Evolutionary conservation across 2,329 filamentous ascomycete species (phyloP), one percentile per base, ranked within the genome.

Genomic region (Apiospora arundinis): DNA sequence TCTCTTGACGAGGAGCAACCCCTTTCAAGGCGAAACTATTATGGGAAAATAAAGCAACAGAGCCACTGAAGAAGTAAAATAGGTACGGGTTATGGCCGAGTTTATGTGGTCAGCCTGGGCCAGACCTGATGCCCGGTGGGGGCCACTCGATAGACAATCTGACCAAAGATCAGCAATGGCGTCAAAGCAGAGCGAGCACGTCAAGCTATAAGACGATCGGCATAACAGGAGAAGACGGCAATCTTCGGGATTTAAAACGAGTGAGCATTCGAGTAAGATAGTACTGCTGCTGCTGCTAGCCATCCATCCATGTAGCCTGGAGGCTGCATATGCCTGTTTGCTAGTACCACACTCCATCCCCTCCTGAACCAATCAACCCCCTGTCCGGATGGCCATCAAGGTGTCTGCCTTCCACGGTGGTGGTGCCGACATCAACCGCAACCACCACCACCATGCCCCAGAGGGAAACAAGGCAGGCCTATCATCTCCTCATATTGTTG

Each of bases 331-430:
- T 28, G 44, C 67, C 16, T 23, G 44, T 45, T 45, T n/a, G 21
- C 67, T 32, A 32, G 67, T 37, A 68, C 44, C 7, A 37, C 23
- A 49, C 44, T 46, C 23, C 44, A 32, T 45, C 65, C 65, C 44
- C 40, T 67, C 65, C 23, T 18, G n/a, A 11, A 14, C 67, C 45
- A 69, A 69, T 56, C 67, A 49, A 23, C n/a, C 46, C 67, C 67
- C 44, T 69, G 67, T 69, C 67, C 37, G 3, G 16, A 2, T 56
- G 67, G 45, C 67, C 67, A 69, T 69, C 67, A 69, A 69, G 67
- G 67, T 69, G 67, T 52, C 67, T 69, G 67, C 46, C 56, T 44
- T 49, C 28, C 40, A 28, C 11, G 52, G 25, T 60, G 52, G 52
- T 67, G 45, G 66, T 28, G 45, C 45, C 66, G n/a, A 46, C 66